These are phyloP conservation scores for Pseudogymnoascus sp. DNA, from an alignment of 2,329 filamentous ascomycete genomes.

Conservation along the genomic window DNA sequence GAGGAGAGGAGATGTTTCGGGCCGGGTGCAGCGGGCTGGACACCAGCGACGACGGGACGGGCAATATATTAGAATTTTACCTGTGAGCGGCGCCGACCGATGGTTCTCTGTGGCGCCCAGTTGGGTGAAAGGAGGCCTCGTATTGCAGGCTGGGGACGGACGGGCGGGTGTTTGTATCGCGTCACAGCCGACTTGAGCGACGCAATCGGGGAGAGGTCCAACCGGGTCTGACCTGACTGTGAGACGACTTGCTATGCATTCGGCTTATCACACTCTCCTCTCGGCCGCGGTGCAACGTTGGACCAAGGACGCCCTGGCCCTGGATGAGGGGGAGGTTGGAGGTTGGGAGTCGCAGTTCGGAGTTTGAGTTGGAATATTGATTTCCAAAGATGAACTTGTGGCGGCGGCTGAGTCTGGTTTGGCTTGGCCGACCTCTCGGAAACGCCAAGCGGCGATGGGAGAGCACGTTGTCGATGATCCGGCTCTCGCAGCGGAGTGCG, in stretches of 20 bases:
- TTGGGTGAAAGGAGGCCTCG: background rate
- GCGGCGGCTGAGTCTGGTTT: background rate
- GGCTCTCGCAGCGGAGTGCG: background rate
- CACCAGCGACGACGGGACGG: too few species aligned
- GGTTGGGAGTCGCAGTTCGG: background rate
- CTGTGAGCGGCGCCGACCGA: background rate
- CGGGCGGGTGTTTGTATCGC: background rate
- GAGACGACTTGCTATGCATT: background rate
- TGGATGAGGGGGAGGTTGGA: background rate
- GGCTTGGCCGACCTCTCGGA: background rate
- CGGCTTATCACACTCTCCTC: background rate
- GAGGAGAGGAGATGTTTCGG: background rate
- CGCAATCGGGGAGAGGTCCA: background rate
- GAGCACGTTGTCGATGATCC: constrained; percentile 1
- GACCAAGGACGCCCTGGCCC: background rate
- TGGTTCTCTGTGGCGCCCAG: background rate
- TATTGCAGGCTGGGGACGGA: background rate
- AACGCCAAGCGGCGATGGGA: background rate
- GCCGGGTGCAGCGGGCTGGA: background rate
- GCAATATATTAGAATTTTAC: background rate
- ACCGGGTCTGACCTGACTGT: background rate
- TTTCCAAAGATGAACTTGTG: background rate
- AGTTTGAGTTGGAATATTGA: background rate
- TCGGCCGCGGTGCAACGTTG: background rate
- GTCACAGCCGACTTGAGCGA: background rate